Conservation (phyloP, 2,329 filamentous ascomycete genomes). For the Dendrostoma leiphaemia region DNA sequence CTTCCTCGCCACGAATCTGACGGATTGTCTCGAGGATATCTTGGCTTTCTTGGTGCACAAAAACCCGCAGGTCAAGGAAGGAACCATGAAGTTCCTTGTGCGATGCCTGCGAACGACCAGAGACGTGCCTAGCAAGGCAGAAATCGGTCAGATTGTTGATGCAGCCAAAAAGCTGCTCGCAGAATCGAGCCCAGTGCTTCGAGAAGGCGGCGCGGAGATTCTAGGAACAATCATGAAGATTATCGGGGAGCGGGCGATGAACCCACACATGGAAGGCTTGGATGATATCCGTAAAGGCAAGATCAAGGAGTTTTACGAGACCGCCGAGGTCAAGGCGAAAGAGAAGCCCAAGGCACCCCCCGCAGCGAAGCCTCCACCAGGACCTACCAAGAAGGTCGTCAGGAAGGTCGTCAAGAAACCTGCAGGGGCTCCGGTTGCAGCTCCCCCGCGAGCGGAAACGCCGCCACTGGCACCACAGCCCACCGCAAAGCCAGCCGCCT, state of each 20-base stretch:
- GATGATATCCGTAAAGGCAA: constrained; percentile 96
- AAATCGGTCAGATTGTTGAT: constrained; percentile 85
- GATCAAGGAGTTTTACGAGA: constrained; percentile 87
- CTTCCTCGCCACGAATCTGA: constrained; percentile 64
- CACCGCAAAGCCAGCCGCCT: constrained; percentile 48
- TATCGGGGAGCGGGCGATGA: constrained; percentile 94
- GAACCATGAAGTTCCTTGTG: constrained; percentile 90
- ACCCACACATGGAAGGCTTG: constrained; percentile 82
- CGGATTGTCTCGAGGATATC: constrained; percentile 90
- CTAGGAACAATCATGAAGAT: constrained; percentile 98
- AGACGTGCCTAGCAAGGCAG: constrained; percentile 78
- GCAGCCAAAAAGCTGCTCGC: constrained; percentile 84
- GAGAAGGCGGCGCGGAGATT: constrained; percentile 87
- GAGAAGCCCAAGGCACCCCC: constrained; percentile 84
- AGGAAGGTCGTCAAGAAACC: constrained; percentile 53
- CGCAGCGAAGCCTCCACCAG: constrained; percentile 49
- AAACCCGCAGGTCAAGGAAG: constrained; percentile 96
- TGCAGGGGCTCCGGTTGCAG: constrained; percentile 27
- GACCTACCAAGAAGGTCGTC: constrained; percentile 45
- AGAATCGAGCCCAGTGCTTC: constrained; percentile 81
- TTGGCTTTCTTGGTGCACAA: constrained; percentile 84
- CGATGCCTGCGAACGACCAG: constrained; percentile 80
- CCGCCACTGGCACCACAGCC: constrained; percentile 59
- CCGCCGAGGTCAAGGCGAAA: constrained; percentile 81
- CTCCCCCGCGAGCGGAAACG: constrained; percentile 39